Percentiles rank a stretch among this genome's conserved stretches.
Evolutionary conservation across 129 eudicot genomes (phyloP).

Genomic region (Rutidosis leptorrhynchoides): DNA sequence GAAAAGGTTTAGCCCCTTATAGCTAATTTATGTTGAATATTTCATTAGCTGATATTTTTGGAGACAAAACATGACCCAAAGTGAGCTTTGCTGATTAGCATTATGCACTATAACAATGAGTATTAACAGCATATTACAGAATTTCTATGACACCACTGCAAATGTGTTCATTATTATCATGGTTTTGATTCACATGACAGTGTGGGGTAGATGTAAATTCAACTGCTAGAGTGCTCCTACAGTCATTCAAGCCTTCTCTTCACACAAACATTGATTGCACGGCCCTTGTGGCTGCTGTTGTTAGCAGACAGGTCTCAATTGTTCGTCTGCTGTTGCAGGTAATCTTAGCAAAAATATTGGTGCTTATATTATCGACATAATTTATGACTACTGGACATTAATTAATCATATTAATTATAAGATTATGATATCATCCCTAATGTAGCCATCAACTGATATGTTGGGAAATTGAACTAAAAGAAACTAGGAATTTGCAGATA

Average conservation of each 20-base stretch:
- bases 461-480: neutral
- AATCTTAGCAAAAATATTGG: neutral
- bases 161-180: neutral
- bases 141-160: neutral
- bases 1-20: neutral
- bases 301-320: slow-evolving; percentile 15
- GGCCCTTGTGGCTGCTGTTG: slow-evolving; percentile 17
- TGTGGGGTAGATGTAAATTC: slow-evolving; percentile 12
- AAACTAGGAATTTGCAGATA: neutral
- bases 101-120: neutral
- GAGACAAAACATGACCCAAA: neutral
- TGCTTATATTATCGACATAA: neutral
- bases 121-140: neutral
- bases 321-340: slow-evolving; percentile 7
- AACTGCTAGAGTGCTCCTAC: neutral
- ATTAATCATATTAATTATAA: too few relatives aligned
- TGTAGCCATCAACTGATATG: slow-evolving; percentile 3
- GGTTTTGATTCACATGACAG: neutral
- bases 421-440: neutral
- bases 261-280: neutral
- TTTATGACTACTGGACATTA: neutral
- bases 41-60: neutral
- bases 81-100: neutral
- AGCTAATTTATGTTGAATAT: neutral
- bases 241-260: slow-evolving; percentile 10